phyloP scores from a whole-genome alignment of 1,284 basidiomycete species.

The Trichosporon coremiiforme region DNA sequence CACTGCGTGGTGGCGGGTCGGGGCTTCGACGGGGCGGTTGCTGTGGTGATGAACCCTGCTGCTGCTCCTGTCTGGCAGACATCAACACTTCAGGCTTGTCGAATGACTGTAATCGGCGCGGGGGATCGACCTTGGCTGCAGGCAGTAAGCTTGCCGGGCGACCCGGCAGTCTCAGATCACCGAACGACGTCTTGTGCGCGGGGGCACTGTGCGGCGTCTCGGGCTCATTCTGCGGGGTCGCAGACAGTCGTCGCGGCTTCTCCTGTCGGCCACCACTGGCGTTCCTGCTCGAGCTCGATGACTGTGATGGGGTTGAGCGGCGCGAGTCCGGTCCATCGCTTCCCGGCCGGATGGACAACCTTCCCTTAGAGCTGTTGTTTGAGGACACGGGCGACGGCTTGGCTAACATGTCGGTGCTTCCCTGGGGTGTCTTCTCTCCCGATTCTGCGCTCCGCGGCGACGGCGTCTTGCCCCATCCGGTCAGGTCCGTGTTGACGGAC shows the following conservation, averaged over 20 bases:
- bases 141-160: background rate
- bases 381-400: constrained; percentile 14
- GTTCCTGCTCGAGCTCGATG: constrained; percentile 33
- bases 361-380: constrained; percentile 6
- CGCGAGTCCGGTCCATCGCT: background rate
- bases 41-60: constrained; percentile 10
- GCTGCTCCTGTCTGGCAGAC: background rate
- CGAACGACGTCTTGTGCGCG: constrained; percentile 26
- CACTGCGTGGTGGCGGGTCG: constrained; percentile 50
- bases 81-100: background rate
- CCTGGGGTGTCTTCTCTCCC: constrained; percentile 3
- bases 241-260: constrained; percentile 2
- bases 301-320: constrained; percentile 15
- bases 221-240: constrained; percentile 9
- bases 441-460: constrained; percentile 11
- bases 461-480: constrained; percentile 23
- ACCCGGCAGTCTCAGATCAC: constrained; percentile 5
- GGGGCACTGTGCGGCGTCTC: constrained; percentile 32
- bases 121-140: constrained; percentile 5
- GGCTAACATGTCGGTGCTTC: background rate
- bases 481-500: constrained; percentile 17
- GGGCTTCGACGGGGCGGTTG: constrained; percentile 36
- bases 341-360: background rate
- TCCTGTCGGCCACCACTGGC: constrained; percentile 19
- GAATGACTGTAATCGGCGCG: background rate